Evolutionary conservation across 129 eudicot genomes (phyloP).

Genomic region (Gnaphalium uliginosum): DNA sequence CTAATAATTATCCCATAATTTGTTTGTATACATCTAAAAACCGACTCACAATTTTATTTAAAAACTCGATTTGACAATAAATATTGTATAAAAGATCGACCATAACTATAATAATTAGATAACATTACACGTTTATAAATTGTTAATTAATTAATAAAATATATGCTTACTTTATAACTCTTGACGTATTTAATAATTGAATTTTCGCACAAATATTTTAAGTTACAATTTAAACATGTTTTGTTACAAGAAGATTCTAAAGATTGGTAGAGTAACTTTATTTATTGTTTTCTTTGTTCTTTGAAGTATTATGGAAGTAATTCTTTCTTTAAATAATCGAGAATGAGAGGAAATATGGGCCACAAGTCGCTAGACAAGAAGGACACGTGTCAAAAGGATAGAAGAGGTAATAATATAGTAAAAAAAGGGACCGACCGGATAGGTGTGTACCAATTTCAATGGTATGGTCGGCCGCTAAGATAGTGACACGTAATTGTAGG

Average conservation of each 20-base stretch:
- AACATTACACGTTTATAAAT: too few species aligned
- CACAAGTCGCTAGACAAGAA: background rate
- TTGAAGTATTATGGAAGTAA: background rate
- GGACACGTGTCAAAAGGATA: slow-evolving; percentile 19
- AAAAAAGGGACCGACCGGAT: slow-evolving; percentile 24
- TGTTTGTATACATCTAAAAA: background rate
- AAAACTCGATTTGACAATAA: background rate
- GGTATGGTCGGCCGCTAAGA: slow-evolving; percentile 24
- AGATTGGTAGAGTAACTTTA: background rate
- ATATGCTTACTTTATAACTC: too few species aligned
- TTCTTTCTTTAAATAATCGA: too few species aligned
- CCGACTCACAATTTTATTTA: background rate
- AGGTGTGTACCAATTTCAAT: slow-evolving; percentile 8
- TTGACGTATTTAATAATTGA: too few species aligned
- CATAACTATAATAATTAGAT: too few species aligned
- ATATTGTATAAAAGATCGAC: too few species aligned
- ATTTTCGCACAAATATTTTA: too few species aligned
- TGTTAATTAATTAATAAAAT: too few species aligned
- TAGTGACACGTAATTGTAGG: slow-evolving; percentile 27
- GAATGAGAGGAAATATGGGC: background rate
- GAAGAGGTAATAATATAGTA: background rate
- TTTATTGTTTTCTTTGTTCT: background rate
- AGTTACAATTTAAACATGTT: too few species aligned
- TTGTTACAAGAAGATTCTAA: too few species aligned
- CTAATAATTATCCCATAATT: too few species aligned